Evolutionary conservation across 257 asterid genomes (phyloP), one percentile per base, ranked within the genome.

Genomic region (Plantago major): DNA sequence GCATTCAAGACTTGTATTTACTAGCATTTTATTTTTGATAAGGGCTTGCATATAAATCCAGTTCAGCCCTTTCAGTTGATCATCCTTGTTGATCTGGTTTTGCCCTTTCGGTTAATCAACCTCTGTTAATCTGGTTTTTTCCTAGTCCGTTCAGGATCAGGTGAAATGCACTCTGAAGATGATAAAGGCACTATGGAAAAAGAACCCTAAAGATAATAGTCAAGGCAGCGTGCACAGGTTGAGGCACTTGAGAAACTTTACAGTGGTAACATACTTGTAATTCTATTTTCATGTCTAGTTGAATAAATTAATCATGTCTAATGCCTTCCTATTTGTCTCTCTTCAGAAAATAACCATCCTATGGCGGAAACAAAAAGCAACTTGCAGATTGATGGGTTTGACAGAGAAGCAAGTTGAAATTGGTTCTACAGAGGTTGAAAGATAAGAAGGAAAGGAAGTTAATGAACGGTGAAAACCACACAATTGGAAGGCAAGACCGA

Each of bases 381-480:
- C 76, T 93, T 55, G 96, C 94, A 1, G 82, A 75, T 79, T 71
- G 53, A 72, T 82, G 38, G 96, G 97, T 28, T 73, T 93, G 81
- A 80, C 99, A 12, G 99, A 93, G 70, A 93, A 87, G 79, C 99
- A 89, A 80, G 81, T 93, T 51, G 95, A 46, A n/a, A n/a, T n/a
- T 93, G 99, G 99, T 93, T 93, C 79, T 93, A 93, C 70, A 76
- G 96, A 82, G 97, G 81, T 74, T 89, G 77, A 89, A 87, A 72
- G 99, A 89, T 78, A 89, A 93, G 82, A 85, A 68, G 72, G 99
- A 89, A 77, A 89, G 89, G 82, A 83, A 68, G 72, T 42, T 79
- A 63, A 19, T 52, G 50, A 73, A 65, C 49, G 91, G 78, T n/a
- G 89, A 82, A 58, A 75, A 55, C 58, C n/a, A 69, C 61, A 66